Evolutionary conservation across 148 eudicot genomes (phyloP).

Genomic region (Rhododendron molle): DNA sequence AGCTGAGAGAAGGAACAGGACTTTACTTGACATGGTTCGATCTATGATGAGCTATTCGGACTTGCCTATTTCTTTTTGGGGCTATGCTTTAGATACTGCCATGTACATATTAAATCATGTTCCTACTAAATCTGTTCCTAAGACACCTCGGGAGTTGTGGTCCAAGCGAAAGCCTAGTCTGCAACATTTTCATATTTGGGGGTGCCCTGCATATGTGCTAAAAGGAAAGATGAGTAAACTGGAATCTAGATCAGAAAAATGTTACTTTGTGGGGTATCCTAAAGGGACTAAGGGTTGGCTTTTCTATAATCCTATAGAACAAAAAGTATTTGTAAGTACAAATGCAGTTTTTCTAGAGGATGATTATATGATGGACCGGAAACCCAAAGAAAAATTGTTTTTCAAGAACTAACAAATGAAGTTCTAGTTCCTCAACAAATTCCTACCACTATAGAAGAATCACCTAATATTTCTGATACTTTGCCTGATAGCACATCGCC

Average conservation of each 20-base stretch:
- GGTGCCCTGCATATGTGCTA: neutral
- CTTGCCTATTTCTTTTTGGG: neutral
- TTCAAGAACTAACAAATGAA: neutral
- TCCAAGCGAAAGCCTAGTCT: neutral
- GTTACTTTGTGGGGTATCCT: neutral
- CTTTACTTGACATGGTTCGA: neutral
- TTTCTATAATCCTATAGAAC: neutral
- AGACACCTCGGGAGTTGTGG: neutral
- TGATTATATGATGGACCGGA: neutral
- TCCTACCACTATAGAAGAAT: neutral
- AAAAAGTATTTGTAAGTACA: neutral
- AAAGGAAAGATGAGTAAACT: neutral
- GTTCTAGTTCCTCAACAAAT: neutral
- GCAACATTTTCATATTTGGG: neutral
- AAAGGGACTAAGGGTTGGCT: neutral
- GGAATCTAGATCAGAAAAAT: neutral
- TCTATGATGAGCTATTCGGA: neutral
- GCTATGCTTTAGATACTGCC: neutral
- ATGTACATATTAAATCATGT: neutral
- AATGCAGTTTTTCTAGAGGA: neutral
- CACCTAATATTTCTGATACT: neutral
- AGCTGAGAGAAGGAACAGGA: neutral
- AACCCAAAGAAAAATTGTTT: neutral
- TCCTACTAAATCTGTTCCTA: neutral
- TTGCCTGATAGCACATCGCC: neutral